These are phyloP conservation scores for Aurantiochytrium sp. DNA, from an alignment of 108 stramenopile species.

Conservation along the genomic window DNA sequence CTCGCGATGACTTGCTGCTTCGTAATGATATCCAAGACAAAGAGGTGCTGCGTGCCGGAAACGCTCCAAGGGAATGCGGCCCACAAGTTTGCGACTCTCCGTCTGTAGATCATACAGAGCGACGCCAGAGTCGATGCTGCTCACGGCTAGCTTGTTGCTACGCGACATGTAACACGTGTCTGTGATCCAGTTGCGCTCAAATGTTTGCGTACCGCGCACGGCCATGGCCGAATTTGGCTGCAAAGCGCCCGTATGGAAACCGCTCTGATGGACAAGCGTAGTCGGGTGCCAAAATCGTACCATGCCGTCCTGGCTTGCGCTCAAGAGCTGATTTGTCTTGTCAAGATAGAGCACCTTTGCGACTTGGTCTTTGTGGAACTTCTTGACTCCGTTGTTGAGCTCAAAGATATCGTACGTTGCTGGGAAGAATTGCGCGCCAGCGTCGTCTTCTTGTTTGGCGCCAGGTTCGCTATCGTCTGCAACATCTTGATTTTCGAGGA, in stretches of 20 bases:
- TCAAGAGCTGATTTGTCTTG: conserved; percentile 32
- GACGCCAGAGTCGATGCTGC: conserved; percentile 34
- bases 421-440: background rate
- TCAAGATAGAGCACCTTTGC: conserved; percentile 27
- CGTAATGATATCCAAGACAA: background rate
- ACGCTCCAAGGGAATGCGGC: background rate
- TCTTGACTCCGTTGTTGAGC: background rate
- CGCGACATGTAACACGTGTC: conserved; percentile 23
- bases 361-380: conserved; percentile 28
- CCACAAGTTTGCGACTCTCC: background rate
- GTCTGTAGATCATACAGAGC: conserved; percentile 35
- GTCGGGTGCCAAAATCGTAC: conserved; percentile 40
- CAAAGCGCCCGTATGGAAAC: background rate
- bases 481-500: conserved; percentile 21
- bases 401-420: background rate
- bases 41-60: background rate
- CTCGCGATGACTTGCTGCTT: background rate
- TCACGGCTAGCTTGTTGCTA: conserved; percentile 29
- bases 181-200: conserved; percentile 28
- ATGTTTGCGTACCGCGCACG: background rate
- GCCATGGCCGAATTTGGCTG: background rate
- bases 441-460: background rate
- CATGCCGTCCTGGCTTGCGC: conserved; percentile 34
- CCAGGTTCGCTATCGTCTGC: background rate
- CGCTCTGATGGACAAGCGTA: conserved; percentile 22